These are phyloP conservation scores for Lactuca saligna DNA, from an alignment of 129 eudicot genomes.

Conservation along the genomic window DNA sequence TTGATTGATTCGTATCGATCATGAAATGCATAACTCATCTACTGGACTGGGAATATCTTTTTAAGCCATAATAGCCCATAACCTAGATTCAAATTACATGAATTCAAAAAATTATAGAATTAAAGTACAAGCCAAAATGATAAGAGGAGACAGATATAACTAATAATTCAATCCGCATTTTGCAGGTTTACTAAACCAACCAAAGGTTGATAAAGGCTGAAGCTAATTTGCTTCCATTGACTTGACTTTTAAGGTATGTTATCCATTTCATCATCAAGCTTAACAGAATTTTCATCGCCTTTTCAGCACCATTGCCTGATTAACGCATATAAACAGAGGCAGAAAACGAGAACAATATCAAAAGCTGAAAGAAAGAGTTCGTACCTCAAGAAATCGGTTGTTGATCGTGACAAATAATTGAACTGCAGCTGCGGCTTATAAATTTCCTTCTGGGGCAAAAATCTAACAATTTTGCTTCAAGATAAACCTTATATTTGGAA, in stretches of 20 bases:
- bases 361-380: constrained; percentile 6
- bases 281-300: not conserved
- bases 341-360: not conserved
- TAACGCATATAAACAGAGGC: not conserved
- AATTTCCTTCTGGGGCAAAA: not conserved
- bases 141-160: not conserved
- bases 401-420: constrained; percentile 14
- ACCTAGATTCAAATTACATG: constrained; percentile 1
- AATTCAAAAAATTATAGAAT: not conserved
- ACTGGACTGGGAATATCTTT: not conserved
- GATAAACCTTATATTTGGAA: not conserved
- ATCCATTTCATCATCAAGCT: constrained; percentile 14
- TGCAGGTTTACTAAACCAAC: not conserved
- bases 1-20: not conserved
- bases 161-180: not conserved
- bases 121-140: not conserved
- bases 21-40: not conserved
- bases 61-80: not conserved
- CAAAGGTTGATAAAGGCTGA: not conserved
- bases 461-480: not conserved
- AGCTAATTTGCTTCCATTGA: not conserved
- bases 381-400: constrained; percentile 18
- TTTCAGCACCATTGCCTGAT: constrained; percentile 5
- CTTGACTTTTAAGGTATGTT: not conserved
- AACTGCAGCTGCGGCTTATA: constrained; percentile 16